Percentiles rank a stretch among this genome's conserved stretches.
Conservation (phyloP, 2,329 filamentous ascomycete species). For the Cladosporium colombiae region DNA sequence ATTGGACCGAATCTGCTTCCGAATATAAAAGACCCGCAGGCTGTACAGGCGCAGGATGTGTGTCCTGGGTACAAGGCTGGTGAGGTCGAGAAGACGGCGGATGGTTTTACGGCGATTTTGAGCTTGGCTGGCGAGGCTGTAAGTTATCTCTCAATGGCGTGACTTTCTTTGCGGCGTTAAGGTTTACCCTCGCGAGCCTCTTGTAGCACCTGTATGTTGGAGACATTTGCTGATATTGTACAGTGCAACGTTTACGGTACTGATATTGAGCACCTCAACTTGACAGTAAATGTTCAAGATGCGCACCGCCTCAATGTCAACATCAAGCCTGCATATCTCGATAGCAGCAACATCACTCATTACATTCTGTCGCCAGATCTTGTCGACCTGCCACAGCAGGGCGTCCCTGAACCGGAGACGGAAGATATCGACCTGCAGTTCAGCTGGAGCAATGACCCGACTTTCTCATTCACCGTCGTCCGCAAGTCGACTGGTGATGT, state of each 20-base stretch:
- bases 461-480: conserved; percentile 58
- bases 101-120: conserved; percentile 55
- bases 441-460: conserved; percentile 58
- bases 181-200: neutral
- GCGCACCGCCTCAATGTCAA: conserved; percentile 68
- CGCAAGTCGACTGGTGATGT: conserved; percentile 63
- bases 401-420: conserved; percentile 41
- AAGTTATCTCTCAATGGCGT: conserved; percentile 11
- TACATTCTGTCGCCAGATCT: conserved; percentile 67
- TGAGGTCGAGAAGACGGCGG: conserved; percentile 47
- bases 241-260: conserved; percentile 38
- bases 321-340: conserved; percentile 66
- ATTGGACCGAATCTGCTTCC: conserved; percentile 49
- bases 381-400: conserved; percentile 57
- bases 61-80: conserved; percentile 62
- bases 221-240: conserved; percentile 3
- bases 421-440: conserved; percentile 53
- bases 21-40: conserved; percentile 65
- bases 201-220: neutral
- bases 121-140: conserved; percentile 52
- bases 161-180: neutral
- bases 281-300: conserved; percentile 58
- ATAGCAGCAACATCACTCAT: conserved; percentile 38
- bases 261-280: conserved; percentile 66
- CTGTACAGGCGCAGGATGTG: conserved; percentile 60